Percentiles rank a stretch among this genome's conserved stretches.
Conservation (phyloP, 2,329 filamentous ascomycete species). For the Pseudomassariella vexata region DNA sequence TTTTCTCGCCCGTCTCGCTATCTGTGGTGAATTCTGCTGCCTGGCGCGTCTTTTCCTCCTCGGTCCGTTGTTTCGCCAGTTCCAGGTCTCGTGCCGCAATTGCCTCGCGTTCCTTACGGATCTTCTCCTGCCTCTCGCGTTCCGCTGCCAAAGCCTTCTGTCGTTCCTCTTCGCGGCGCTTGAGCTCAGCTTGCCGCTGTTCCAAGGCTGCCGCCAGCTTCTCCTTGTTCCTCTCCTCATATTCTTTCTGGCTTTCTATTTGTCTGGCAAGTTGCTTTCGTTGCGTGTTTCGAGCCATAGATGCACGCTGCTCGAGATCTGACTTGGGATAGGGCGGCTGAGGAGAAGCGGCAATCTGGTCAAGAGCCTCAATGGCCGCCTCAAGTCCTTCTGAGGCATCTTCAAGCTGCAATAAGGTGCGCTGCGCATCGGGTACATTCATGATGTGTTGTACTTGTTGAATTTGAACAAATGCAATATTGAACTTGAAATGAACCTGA, state of each 20-base stretch:
- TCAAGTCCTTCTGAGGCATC: constrained; percentile 76
- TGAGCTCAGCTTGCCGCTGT: constrained; percentile 73
- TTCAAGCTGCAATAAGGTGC: constrained; percentile 74
- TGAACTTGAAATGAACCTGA: constrained; percentile 91
- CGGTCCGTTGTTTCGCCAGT: constrained; percentile 63
- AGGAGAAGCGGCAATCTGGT: constrained; percentile 56
- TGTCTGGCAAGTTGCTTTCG: constrained; percentile 85
- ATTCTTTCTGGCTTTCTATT: constrained; percentile 78
- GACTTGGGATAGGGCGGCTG: constrained; percentile 81
- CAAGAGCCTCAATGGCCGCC: constrained; percentile 70
- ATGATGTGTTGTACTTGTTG: constrained; percentile 82
- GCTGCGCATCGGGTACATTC: constrained; percentile 66
- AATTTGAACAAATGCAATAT: constrained; percentile 95
- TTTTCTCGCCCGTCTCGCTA: constrained; percentile 72
- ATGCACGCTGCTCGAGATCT: constrained; percentile 90
- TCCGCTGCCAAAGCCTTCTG: constrained; percentile 63
- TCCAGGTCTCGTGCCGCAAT: constrained; percentile 73
- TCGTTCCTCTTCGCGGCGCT: constrained; percentile 70
- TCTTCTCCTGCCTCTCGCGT: constrained; percentile 69
- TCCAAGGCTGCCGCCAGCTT: constrained; percentile 78
- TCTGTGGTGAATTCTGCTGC: constrained; percentile 80
- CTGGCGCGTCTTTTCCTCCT: constrained; percentile 62
- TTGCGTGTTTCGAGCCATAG: constrained; percentile 95
- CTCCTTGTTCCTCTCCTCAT: constrained; percentile 87
- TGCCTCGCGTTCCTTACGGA: constrained; percentile 77